These are phyloP conservation scores for Komagataella ulmi DNA, from an alignment of 805 yeast genomes.

Conservation along the genomic window DNA sequence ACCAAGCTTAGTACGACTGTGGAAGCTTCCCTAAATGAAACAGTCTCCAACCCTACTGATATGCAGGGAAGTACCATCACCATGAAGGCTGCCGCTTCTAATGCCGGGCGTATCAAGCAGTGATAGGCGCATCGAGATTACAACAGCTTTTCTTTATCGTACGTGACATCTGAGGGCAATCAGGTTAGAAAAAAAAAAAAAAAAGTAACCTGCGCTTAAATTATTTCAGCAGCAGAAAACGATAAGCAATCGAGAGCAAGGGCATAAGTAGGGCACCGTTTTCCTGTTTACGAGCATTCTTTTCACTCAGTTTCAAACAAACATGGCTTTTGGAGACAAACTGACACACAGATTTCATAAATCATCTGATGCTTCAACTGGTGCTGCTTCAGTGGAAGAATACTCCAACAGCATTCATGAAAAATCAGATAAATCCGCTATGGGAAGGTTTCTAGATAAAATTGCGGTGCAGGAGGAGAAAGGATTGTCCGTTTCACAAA, in stretches of 20 bases:
- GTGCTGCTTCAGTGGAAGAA: neutral
- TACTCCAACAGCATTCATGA: neutral
- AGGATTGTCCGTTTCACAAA: conserved; percentile 36
- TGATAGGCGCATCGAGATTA: neutral
- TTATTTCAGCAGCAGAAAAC: neutral
- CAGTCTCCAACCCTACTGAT: neutral
- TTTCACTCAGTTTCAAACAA: neutral
- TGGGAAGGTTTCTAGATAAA: neutral
- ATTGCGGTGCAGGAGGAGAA: conserved; percentile 2
- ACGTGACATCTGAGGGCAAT: neutral
- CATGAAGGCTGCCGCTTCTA: neutral
- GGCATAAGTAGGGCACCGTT: neutral
- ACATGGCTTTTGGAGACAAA: neutral
- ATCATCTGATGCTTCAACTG: neutral
- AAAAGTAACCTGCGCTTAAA: neutral
- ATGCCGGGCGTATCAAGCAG: neutral
- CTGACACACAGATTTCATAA: neutral
- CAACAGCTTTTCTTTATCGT: neutral
- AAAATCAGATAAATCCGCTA: neutral
- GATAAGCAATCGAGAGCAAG: neutral
- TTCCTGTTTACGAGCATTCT: neutral
- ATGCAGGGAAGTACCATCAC: neutral
- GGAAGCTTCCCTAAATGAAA: neutral
- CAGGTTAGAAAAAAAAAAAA: neutral
- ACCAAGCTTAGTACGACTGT: neutral